Evolutionary conservation across 306 rosid species (phyloP), one percentile per base, ranked within the genome.

Genomic region (Lotus japonicus): DNA sequence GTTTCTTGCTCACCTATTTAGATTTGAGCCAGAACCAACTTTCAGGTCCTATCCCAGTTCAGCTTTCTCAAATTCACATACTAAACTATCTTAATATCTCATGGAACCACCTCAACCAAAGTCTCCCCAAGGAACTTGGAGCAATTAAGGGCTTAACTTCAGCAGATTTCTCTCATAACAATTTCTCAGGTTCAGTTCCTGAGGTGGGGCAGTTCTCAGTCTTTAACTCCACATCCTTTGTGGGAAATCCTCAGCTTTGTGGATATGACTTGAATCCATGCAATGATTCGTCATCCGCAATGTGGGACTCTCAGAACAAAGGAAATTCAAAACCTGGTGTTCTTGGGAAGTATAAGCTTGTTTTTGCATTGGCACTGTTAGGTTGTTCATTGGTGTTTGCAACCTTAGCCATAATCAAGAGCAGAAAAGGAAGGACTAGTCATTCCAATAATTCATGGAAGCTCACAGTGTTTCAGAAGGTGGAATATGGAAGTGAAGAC

Each of bases 11-110:
- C 64, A 81, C 91, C 14, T 89, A 72, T 67, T 66, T 92, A 36
- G 98, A 92, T 83, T 84, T 92, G 76, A 92, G 97, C 89, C 95
- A 84, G 54, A 92, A 92, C 81, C 85, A 87, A 7, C 84, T 92
- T 33, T 81, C 94, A 26, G 96, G 97, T 8, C 86, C 88, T 36
- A 77, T 92, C 48, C 98, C 98, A 66, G 55, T 64, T 74, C 85
- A 88, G 62, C 54, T 88, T 55, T 76, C 96, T 17, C 82, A 88
- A 69, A 83, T 86, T 58, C 94, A 85, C 76, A 88, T 84, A 17
- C 68, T 94, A 9, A 90, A 90, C 58, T 94, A 86, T 84, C 86
- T 94, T 38, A 94, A 94, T 71, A 75, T 88, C 63, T 94, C 98
- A 54, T 81, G 94, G 88, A 94, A 94, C 87, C 80, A 82, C 74